Percentiles rank a stretch among this genome's conserved stretches.
phyloP scores from a whole-genome alignment of 2,329 filamentous ascomycete genomes.

The Colletotrichum sp. region DNA sequence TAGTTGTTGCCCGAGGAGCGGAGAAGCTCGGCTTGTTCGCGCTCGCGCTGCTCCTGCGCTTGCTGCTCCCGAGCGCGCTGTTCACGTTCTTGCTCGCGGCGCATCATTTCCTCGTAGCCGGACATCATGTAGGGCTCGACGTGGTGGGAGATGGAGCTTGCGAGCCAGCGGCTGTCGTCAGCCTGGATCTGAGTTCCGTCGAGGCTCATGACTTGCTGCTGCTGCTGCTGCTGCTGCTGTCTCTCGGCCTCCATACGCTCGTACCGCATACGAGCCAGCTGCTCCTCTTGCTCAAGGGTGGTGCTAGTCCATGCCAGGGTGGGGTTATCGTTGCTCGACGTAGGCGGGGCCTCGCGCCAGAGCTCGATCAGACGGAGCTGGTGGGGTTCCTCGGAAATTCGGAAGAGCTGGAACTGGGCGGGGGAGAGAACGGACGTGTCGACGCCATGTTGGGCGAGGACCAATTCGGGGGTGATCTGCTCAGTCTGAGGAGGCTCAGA shows the following conservation, averaged over 20 bases:
- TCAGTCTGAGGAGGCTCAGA: constrained; percentile 56
- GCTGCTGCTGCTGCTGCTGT: constrained; percentile 38
- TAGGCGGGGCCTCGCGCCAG: constrained; percentile 81
- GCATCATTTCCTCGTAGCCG: constrained; percentile 76
- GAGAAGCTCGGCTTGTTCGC: constrained; percentile 29
- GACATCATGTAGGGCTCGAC: constrained; percentile 85
- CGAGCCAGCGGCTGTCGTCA: constrained; percentile 57
- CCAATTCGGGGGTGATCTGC: constrained; percentile 55
- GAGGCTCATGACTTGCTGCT: constrained; percentile 51
- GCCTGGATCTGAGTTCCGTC: constrained; percentile 59
- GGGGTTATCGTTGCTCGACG: constrained; percentile 57
- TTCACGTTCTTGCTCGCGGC: constrained; percentile 61
- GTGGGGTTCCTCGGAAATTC: constrained; percentile 73
- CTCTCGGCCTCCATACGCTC: constrained; percentile 45
- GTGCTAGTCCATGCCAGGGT: constrained; percentile 58
- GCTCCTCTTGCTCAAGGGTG: constrained; percentile 60
- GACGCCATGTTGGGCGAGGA: constrained; percentile 71
- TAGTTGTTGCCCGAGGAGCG: constrained; percentile 45
- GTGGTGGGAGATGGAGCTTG: constrained; percentile 40
- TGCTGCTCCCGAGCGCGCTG: constrained; percentile 53
- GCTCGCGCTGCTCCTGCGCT: constrained; percentile 31
- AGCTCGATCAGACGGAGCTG: constrained; percentile 78
- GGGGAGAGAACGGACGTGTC: constrained; percentile 71
- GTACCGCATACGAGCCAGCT: constrained; percentile 65
- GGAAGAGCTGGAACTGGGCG: constrained; percentile 80